Evolutionary conservation across 495 filamentous ascomycete species (phyloP), one percentile per base, ranked within the genome.

Genomic region (Aspergillus bertholletiae): DNA sequence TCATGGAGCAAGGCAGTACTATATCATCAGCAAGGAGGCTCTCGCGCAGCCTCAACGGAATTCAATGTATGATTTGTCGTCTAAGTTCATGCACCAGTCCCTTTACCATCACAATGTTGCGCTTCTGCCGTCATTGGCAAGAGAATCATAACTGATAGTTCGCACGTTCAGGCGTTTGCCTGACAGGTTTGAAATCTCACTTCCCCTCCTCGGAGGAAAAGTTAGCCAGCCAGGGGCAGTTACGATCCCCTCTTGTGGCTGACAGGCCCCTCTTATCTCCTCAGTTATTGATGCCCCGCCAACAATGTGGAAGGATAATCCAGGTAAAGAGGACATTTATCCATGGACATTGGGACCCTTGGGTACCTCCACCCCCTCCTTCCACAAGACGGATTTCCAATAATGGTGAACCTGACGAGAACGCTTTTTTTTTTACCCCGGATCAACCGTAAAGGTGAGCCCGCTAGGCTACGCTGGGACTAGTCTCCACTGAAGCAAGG

Each of bases 391-490:
- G 2, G 12, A 11, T 34, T 34, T 15, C 13, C 34, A 37, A n/a
- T 37, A n/a, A n/a, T n/a, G n/a, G n/a, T n/a, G 6, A 37, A 4
- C 15, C 11, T 2, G 34, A 37, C 13, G 15, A n/a, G n/a, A n/a
- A n/a, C n/a, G n/a, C n/a, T 3, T 3, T n/a, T 7, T 18, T n/a
- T 22, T 26, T 46, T 60, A 60, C 58, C 58, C 58, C 58, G 53
- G 58, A 60, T 60, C 45, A 60, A 53, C 53, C 46, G 6, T 20
- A 46, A 50, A 27, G 37, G 34, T 46, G 46, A 50, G 20, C 35
- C 24, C 32, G 27, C 57, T 60, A 60, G 39, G 24, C 57, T 28
- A 15, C n/a, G 35, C 37, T 17, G 46, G 58, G 17, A 12, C 34
- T 53, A 56, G 49, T 37, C 43, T 22, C 51, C 51, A 46, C 32